Evolutionary conservation across 495 filamentous ascomycete species (phyloP).

Genomic region (Jackrogersella multiformis): DNA sequence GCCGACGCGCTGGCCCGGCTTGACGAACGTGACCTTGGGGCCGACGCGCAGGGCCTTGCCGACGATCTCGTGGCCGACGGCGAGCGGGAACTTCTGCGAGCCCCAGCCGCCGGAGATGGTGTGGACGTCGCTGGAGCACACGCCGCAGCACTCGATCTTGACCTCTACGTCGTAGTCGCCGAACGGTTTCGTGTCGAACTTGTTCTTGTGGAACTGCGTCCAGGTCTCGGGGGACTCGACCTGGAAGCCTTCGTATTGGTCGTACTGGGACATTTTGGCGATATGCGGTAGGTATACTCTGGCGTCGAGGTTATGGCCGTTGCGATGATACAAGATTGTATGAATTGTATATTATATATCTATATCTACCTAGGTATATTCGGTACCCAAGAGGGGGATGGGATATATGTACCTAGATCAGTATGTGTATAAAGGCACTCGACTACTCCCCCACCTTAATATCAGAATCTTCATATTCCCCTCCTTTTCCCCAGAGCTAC

Average conservation of each 20-base stretch:
- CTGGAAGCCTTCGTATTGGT: constrained; percentile 61
- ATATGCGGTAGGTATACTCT: neutral
- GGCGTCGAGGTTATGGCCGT: neutral
- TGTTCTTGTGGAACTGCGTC: constrained; percentile 64
- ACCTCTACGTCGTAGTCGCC: constrained; percentile 67
- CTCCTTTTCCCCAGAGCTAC: constrained; percentile 9
- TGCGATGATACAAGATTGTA: constrained; percentile 5
- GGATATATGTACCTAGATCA: neutral
- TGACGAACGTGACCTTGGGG: constrained; percentile 64
- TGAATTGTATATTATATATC: too few relatives aligned
- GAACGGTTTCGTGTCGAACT: constrained; percentile 66
- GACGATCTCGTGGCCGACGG: constrained; percentile 64
- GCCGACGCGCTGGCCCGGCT: constrained; percentile 64
- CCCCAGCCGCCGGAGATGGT: constrained; percentile 67
- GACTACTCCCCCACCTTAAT: constrained; percentile 8
- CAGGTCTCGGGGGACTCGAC: constrained; percentile 61
- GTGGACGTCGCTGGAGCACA: constrained; percentile 67
- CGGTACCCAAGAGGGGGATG: constrained; percentile 18
- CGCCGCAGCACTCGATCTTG: constrained; percentile 58
- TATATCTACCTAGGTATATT: too few relatives aligned
- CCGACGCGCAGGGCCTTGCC: constrained; percentile 63
- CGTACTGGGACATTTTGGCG: constrained; percentile 44
- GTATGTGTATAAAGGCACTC: constrained; percentile 16
- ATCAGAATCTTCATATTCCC: too few relatives aligned
- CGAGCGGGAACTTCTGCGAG: constrained; percentile 60